Base-by-base conservation (phyloP, 2,329 filamentous ascomycete genomes). In the Madurella mycetomatis region DNA sequence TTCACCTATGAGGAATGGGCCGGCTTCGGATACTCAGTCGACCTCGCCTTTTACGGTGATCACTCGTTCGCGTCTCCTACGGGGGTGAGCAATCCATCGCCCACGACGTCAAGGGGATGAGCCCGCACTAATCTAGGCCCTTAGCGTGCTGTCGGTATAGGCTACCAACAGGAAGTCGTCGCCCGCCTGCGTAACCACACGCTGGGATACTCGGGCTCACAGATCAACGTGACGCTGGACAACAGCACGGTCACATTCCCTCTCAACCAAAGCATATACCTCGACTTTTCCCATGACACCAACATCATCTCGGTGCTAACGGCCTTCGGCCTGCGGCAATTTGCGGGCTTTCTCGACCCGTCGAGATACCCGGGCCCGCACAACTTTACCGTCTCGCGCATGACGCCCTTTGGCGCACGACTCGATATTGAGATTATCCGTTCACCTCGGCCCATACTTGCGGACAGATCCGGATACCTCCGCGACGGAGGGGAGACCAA, bases 201-300 rank as follows among this genome's bases (percentile, higher is more conserved):
- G 0, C 69, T 83, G 2, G 77, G 76, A 13, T 83, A 83, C 64
- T 79, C 78, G 0, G 76, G 76, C 25, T 82, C 79, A 0, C 79
- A 83, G 62, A 81, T 83, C 71, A 89, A 90, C 66, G 75, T 80
- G n/a, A 89, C 86, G 0, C 78, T 89, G 31, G 85, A 88, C 71
- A 81, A 77, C 65, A 88, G 79, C 68, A 77, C 77, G 0, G 73
- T 74, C 37, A 91, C 87, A 0, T 92, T 92, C 67, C 88, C 88
- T 0, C 71, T 88, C 4, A 81, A 90, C 65, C 88, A 92, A 66
- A 79, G 75, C 18, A 74, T 92, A 15, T 90, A 90, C 68, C 80
- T 91, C 47, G 88, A 91, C 72, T 91, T 91, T 67, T 85, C 81
- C 15, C 88, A 92, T 68, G 88, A 92, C 69, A 86, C 85, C 32